Percentiles rank a stretch among this genome's conserved stretches.
phyloP scores from a whole-genome alignment of 306 rosid species.

The Prosopis cineraria region DNA sequence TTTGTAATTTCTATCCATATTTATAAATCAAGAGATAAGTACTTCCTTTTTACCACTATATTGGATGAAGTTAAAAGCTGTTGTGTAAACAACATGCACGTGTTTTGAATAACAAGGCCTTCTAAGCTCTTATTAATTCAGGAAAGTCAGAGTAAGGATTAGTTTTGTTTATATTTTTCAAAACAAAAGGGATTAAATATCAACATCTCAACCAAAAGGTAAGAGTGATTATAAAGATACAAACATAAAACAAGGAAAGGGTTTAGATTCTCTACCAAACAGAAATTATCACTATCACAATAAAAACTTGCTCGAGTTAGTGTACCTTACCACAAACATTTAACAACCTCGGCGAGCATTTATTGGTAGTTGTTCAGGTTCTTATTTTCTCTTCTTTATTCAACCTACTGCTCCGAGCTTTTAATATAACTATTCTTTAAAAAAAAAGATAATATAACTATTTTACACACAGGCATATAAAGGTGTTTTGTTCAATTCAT shows the following conservation, averaged over 20 bases:
- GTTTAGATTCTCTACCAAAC: background rate
- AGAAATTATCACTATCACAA: background rate
- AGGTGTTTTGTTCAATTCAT: too few species aligned
- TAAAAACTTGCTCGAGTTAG: background rate
- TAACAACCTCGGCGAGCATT: background rate
- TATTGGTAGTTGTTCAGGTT: background rate
- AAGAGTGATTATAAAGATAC: background rate
- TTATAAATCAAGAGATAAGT: background rate
- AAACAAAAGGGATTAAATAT: background rate
- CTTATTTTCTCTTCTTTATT: background rate
- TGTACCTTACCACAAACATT: background rate
- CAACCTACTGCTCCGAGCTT: too few species aligned
- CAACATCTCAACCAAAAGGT: background rate
- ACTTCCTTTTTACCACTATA: background rate
- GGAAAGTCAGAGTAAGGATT: background rate
- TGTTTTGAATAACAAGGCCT: background rate
- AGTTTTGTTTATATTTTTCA: background rate
- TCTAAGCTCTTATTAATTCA: background rate
- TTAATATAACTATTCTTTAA: too few species aligned
- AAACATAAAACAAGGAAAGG: background rate
- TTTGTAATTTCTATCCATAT: background rate
- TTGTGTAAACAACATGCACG: constrained; percentile 7
- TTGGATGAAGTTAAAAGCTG: constrained; percentile 26
- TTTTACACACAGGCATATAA: too few species aligned
- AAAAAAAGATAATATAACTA: too few species aligned